Percentiles rank a stretch among this genome's conserved stretches.
phyloP scores from a whole-genome alignment of 2,329 filamentous ascomycete genomes.

The Stagonosporopsis rhizophila region DNA sequence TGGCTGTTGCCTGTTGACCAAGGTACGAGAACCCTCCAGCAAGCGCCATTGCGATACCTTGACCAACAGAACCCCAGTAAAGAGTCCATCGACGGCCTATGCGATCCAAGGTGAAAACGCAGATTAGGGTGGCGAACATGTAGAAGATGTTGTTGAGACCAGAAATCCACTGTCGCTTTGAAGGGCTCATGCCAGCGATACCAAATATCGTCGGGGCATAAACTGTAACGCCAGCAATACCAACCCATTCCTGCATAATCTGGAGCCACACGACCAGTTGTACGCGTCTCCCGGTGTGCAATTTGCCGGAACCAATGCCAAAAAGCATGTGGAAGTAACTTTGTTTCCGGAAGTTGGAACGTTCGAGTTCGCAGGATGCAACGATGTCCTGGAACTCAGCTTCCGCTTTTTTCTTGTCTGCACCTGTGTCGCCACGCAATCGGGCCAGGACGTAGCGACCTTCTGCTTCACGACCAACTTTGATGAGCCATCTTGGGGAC shows the following conservation, averaged over 20 bases:
- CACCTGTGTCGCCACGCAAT: conserved; percentile 65
- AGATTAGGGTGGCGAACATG: conserved; percentile 71
- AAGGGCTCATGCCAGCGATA: conserved; percentile 69
- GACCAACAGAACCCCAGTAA: conserved; percentile 70
- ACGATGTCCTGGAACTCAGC: conserved; percentile 71
- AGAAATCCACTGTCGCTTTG: conserved; percentile 52
- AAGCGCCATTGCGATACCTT: conserved; percentile 72
- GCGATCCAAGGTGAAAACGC: conserved; percentile 72
- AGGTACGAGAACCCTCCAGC: conserved; percentile 68
- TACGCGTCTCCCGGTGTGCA: conserved; percentile 72
- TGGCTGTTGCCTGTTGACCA: conserved; percentile 57
- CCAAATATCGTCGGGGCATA: conserved; percentile 64
- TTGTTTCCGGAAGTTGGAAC: conserved; percentile 55
- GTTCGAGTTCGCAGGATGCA: conserved; percentile 67
- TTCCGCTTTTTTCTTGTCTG: conserved; percentile 54
- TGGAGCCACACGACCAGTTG: conserved; percentile 76
- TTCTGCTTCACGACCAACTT: conserved; percentile 70
- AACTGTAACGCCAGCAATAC: conserved; percentile 73
- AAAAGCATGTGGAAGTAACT: conserved; percentile 73
- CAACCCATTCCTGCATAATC: conserved; percentile 74
- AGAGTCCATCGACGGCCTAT: conserved; percentile 74
- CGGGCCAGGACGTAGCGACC: conserved; percentile 69
- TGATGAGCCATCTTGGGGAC: conserved; percentile 65
- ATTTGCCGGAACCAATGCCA: conserved; percentile 67
- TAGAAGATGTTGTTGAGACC: conserved; percentile 61